Evolutionary conservation across 495 filamentous ascomycete genomes (phyloP).

Genomic region (Tuber borchii): DNA sequence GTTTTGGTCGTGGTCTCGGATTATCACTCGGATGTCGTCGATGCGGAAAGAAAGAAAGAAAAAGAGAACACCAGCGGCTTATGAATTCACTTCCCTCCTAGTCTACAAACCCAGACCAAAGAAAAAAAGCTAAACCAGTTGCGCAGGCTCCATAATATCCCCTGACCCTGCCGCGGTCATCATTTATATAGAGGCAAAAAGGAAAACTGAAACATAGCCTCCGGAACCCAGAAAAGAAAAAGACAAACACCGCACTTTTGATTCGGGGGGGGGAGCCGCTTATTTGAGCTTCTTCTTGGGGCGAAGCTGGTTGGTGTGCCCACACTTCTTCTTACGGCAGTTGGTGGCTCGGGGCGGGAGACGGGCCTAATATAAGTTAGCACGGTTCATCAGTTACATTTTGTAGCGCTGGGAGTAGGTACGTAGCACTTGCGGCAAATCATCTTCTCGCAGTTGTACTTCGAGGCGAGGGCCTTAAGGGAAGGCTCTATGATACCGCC

Average conservation of each 20-base stretch:
- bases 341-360: slow-evolving; percentile 97
- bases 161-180: slow-evolving; percentile 3
- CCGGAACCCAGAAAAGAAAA: slow-evolving; percentile 21
- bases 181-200: slow-evolving; percentile 11
- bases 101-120: slow-evolving; percentile 34
- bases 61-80: slow-evolving; percentile 31
- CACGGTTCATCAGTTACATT: background rate
- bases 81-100: slow-evolving; percentile 33
- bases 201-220: background rate
- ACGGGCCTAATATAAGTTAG: slow-evolving; percentile 59
- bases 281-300: slow-evolving; percentile 99
- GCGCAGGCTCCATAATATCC: background rate
- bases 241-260: slow-evolving; percentile 16
- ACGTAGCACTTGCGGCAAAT: slow-evolving; percentile 99
- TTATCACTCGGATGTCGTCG: slow-evolving; percentile 28
- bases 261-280: slow-evolving; percentile 47
- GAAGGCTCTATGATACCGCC: slow-evolving; percentile 99
- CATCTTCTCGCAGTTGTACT: slow-evolving; percentile 99
- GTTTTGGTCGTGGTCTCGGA: slow-evolving; percentile 15
- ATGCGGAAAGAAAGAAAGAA: slow-evolving; percentile 16
- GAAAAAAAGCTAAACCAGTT: slow-evolving; percentile 25
- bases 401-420: slow-evolving; percentile 44
- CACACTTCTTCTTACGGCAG: slow-evolving; percentile 99
- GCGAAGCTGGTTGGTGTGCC: slow-evolving; percentile 98
- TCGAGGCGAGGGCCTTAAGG: slow-evolving; percentile 93